Base-by-base conservation (phyloP, 306 rosid genomes). In the Trifolium pratense region DNA sequence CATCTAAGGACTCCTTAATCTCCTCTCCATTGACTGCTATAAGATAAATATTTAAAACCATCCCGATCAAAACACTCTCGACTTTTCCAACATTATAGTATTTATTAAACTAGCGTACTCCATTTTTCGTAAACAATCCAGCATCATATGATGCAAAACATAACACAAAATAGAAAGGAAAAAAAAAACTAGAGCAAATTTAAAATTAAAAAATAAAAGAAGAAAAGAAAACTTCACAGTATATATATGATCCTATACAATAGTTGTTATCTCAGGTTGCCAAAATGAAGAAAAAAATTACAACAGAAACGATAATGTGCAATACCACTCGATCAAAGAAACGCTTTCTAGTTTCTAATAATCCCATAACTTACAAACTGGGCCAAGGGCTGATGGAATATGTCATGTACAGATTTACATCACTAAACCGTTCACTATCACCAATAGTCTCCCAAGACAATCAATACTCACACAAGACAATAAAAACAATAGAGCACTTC, bases 1-100 rank as follows among this genome's bases (percentile, higher is more conserved):
- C 97, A 70, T 87, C 99, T 46, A 86, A 81, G 42, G 87, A 80
- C 61, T 89, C 96, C 79, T 87, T 94, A 82, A 82, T 87, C 80
- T 81, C 92, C 26, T 86, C 96, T 73, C 81, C 97, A 53, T 58
- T 43, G 52, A 89, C 97, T 91, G 99, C 70, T 84, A 86, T 69
- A 63, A 87, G 82, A 76, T 79, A 87, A 69, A 76, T 78, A 73
- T 61, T 75, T 80, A 53, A 39, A 74, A 76, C 77, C 31, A 83
- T 57, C 88, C 81, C 80, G 64, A 74, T 66, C 75, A 84, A 78
- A 82, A 72, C 21, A 74, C 49, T 62, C 82, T 62, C 46, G 13
- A 26, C 56, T 73, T 86, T 79, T 80, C 86, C 71, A 76, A 42
- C 66, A 62, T 66, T 70, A 68, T 32, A 64, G 14, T 72, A 71